These are phyloP conservation scores for Edaphochlamys debaryana DNA, from an alignment of 139 green algal species.

Conservation along the genomic window DNA sequence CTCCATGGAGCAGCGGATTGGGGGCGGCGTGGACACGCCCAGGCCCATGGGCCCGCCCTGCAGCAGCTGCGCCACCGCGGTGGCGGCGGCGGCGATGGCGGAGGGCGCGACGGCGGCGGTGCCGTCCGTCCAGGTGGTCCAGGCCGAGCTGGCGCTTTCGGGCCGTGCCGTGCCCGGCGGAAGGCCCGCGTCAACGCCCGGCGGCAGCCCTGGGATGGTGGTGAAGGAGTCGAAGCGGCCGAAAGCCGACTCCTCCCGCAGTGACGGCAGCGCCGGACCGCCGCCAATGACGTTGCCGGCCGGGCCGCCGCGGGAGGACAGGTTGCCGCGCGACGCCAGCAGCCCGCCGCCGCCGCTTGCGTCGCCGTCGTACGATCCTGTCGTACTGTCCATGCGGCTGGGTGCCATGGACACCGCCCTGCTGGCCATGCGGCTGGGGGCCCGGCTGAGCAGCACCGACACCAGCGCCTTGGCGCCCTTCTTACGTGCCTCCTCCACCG, in stretches of 20 bases:
- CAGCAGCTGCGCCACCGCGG: conserved; percentile 13
- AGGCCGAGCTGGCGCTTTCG: conserved; percentile 23
- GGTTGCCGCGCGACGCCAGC: too few relatives aligned
- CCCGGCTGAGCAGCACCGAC: conserved; percentile 17
- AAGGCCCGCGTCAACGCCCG: not conserved
- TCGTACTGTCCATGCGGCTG: not conserved
- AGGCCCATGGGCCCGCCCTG: not conserved
- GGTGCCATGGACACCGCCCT: conserved; percentile 3
- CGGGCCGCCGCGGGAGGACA: too few relatives aligned
- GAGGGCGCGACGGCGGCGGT: not conserved
- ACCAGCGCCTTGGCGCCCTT: conserved; percentile 33
- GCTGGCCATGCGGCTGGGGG: conserved; percentile 1
- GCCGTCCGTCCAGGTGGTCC: conserved; percentile 25
- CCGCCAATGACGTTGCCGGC: too few relatives aligned
- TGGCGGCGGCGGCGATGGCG: not conserved
- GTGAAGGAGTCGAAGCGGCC: not conserved
- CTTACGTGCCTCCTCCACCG: conserved; percentile 18
- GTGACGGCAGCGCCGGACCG: too few relatives aligned
- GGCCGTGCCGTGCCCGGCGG: not conserved
- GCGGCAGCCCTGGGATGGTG: conserved; percentile 8
- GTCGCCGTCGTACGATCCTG: not conserved
- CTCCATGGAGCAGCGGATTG: conserved; percentile 14
- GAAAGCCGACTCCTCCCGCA: not conserved
- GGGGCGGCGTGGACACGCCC: not conserved
- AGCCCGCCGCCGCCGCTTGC: not conserved